A percentile compares a stretch with the other conserved stretches of the same genome.
Evolutionary conservation across 2,329 filamentous ascomycete genomes (phyloP).

Genomic region (Monilinia polystroma): DNA sequence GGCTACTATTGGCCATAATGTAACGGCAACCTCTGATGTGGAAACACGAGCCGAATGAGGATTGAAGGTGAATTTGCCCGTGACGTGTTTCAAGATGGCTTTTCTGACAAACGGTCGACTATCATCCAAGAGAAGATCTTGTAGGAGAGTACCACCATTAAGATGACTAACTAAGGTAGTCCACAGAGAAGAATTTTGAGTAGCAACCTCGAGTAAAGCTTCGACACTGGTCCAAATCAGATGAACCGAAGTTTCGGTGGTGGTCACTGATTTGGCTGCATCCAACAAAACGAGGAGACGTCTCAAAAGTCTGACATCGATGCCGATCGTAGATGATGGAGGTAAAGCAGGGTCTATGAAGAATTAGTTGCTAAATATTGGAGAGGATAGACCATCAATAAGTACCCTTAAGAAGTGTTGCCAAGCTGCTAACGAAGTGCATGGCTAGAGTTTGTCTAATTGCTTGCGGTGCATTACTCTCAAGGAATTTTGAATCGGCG

Average conservation of each 20-base stretch:
- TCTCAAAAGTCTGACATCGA: conserved; percentile 40
- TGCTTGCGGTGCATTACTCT: conserved; percentile 45
- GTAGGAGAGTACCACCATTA: conserved; percentile 43
- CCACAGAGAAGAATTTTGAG: conserved; percentile 50
- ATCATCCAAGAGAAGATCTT: conserved; percentile 47
- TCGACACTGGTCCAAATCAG: conserved; percentile 48
- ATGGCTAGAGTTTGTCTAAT: conserved; percentile 52
- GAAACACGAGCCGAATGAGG: conserved; percentile 37
- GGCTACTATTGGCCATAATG: conserved; percentile 48
- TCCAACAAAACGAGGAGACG: conserved; percentile 39
- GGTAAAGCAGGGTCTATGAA: conserved; percentile 43
- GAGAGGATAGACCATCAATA: conserved; percentile 24
- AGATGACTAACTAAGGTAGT: conserved; percentile 43
- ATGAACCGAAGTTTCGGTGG: conserved; percentile 35
- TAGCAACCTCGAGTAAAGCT: conserved; percentile 49
- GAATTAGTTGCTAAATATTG: conserved; percentile 31
- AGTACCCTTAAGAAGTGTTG: conserved; percentile 54
- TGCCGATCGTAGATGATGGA: conserved; percentile 38
- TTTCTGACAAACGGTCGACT: conserved; percentile 39
- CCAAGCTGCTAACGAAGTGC: conserved; percentile 57
- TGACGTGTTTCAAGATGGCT: conserved; percentile 37
- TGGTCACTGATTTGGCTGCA: conserved; percentile 28
- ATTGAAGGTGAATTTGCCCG: conserved; percentile 37
- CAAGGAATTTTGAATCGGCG: conserved; percentile 54
- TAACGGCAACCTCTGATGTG: conserved; percentile 45